Conservation (phyloP, 139 green algal species). For the Auxenochlorella pyrenoidosa region DNA sequence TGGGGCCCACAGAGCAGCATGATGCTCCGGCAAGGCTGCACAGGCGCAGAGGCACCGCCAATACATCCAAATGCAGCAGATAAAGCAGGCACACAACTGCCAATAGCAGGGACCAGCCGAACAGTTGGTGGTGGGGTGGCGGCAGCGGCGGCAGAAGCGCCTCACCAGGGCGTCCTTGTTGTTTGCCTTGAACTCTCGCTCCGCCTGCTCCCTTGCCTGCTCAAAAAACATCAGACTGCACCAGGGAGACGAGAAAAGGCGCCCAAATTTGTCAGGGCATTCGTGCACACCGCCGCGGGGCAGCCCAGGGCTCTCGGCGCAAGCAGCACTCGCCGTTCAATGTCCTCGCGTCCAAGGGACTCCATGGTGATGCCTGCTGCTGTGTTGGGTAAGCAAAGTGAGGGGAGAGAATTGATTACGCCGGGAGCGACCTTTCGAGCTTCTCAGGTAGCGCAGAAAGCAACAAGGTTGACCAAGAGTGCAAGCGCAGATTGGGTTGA, state of each 20-base stretch:
- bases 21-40: too few species aligned
- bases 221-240: constrained; percentile 95
- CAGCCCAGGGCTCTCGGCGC: too few species aligned
- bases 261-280: background rate
- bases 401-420: background rate
- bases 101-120: too few species aligned
- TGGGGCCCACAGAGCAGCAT: background rate
- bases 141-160: background rate
- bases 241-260: background rate
- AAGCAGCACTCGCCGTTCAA: constrained; percentile 41
- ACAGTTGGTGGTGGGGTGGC: background rate
- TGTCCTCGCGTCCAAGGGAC: constrained; percentile 41
- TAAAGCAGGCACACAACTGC: too few species aligned
- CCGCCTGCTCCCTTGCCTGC: constrained; percentile 77
- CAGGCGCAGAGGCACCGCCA: too few species aligned
- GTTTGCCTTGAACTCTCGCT: constrained; percentile 84
- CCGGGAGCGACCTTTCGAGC: background rate
- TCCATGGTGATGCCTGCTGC: constrained; percentile 28
- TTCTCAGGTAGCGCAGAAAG: background rate
- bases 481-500: background rate
- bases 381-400: background rate
- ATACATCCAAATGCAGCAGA: too few species aligned
- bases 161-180: constrained; percentile 82
- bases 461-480: background rate
- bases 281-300: too few species aligned